Evolutionary conservation across 192 early-diverging fungal genomes (phyloP).

Genomic region (Coemansia sp.): DNA sequence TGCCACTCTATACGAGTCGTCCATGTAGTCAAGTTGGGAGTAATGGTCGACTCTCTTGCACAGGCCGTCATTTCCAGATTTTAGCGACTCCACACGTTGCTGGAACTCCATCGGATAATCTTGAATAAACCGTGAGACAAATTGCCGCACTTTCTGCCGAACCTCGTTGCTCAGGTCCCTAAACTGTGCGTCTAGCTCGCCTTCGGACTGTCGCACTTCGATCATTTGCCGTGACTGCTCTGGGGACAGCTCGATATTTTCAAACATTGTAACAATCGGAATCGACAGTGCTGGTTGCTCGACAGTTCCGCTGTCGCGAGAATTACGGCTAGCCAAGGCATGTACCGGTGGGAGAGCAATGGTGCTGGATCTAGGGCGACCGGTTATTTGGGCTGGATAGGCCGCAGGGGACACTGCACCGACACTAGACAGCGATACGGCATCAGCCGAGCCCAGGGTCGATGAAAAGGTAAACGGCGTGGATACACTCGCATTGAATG

Average conservation of each 20-base stretch:
- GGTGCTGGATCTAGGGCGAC: slow-evolving; percentile 31
- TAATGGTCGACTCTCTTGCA: slow-evolving; percentile 36
- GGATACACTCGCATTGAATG: background rate
- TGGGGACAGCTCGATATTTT: slow-evolving; percentile 17
- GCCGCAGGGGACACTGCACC: background rate
- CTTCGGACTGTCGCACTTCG: slow-evolving; percentile 14
- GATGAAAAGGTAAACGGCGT: slow-evolving; percentile 19
- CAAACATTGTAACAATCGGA: background rate
- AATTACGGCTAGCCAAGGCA: background rate
- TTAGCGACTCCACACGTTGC: slow-evolving; percentile 33
- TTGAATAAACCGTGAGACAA: slow-evolving; percentile 29
- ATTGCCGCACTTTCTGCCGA: slow-evolving; percentile 26
- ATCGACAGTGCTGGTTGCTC: slow-evolving; percentile 6
- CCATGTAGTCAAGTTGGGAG: slow-evolving; percentile 23
- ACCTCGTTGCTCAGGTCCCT: slow-evolving; percentile 20
- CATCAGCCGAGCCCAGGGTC: background rate
- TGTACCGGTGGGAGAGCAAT: slow-evolving; percentile 1
- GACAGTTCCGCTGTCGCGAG: slow-evolving; percentile 39
- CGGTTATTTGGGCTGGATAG: background rate
- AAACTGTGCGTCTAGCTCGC: slow-evolving; percentile 29
- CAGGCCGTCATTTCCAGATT: slow-evolving; percentile 25
- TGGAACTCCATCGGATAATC: slow-evolving; percentile 35
- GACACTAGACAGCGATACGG: slow-evolving; percentile 5
- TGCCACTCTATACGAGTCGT: slow-evolving; percentile 25
- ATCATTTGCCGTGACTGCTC: slow-evolving; percentile 18